Conservation (phyloP, 768 basidiomycete genomes). For the Mycena epipterygia region DNA sequence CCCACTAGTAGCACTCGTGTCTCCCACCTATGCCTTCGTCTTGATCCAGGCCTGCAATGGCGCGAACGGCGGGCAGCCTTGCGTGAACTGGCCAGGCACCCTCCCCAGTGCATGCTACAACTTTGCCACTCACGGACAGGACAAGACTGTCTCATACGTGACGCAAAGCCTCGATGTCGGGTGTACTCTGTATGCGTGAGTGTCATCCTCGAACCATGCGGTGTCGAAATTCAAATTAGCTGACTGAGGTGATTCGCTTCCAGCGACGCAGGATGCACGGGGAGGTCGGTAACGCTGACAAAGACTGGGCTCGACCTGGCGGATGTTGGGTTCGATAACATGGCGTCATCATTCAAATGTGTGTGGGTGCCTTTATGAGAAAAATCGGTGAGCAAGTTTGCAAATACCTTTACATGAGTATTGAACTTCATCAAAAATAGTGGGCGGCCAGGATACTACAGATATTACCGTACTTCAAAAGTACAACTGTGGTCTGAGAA, state of each 20-base stretch:
- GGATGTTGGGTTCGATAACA: background rate
- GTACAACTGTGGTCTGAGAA: too few relatives aligned
- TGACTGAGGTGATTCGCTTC: background rate
- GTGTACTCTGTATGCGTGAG: background rate
- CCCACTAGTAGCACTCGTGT: background rate
- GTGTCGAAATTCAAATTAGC: background rate
- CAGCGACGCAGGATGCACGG: background rate
- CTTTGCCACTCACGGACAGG: too few relatives aligned
- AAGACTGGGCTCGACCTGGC: background rate
- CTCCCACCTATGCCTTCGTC: background rate
- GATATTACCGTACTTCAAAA: too few relatives aligned
- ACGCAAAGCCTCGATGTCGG: background rate
- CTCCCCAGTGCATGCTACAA: too few relatives aligned
- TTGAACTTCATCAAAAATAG: background rate
- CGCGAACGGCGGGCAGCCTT: too few relatives aligned
- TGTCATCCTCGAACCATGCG: background rate
- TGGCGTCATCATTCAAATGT: background rate
- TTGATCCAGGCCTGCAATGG: too few relatives aligned
- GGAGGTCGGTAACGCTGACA: background rate
- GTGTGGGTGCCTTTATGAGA: background rate
- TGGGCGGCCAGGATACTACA: too few relatives aligned
- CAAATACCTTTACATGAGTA: background rate
- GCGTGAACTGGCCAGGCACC: too few relatives aligned
- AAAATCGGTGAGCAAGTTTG: slow-evolving; percentile 1
- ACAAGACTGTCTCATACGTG: too few relatives aligned